Conservation (phyloP, 495 filamentous ascomycete species). For the Aspergillus olivimuriae region DNA sequence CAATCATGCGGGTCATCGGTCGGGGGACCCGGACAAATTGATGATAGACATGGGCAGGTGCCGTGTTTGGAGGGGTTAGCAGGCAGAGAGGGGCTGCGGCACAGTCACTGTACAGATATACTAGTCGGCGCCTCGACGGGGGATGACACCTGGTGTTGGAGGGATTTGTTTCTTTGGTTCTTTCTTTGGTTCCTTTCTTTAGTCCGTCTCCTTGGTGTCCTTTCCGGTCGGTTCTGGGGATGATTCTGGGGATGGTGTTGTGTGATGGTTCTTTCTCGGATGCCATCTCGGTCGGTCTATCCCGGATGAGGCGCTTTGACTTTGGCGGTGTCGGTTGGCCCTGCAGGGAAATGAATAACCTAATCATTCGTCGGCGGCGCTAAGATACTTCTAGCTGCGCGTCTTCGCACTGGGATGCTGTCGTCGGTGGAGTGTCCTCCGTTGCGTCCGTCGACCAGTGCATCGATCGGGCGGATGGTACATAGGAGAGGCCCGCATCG, state of each 20-base stretch:
- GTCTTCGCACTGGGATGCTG: neutral
- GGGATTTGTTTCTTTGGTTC: too few relatives aligned
- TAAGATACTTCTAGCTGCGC: neutral
- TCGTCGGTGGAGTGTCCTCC: too few relatives aligned
- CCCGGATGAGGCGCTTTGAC: constrained; percentile 1
- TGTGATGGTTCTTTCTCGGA: too few relatives aligned
- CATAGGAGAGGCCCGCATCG: too few relatives aligned
- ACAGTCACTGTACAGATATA: constrained; percentile 12
- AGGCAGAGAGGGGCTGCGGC: constrained; percentile 10
- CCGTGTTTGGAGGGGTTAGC: neutral
- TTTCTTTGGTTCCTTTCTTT: too few relatives aligned
- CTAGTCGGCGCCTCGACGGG: neutral
- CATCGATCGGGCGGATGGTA: too few relatives aligned
- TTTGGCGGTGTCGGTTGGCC: neutral
- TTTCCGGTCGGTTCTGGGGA: too few relatives aligned
- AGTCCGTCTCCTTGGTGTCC: neutral
- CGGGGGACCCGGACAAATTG: too few relatives aligned
- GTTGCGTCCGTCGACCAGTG: constrained; percentile 1
- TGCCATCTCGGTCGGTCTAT: neutral
- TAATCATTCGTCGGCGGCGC: neutral
- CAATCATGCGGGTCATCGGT: neutral
- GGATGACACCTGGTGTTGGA: neutral
- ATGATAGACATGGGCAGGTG: neutral
- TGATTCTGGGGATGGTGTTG: too few relatives aligned
- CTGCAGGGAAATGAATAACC: constrained; percentile 3